phyloP scores from a whole-genome alignment of 805 yeast species.

The Candida namnaoensis region DNA sequence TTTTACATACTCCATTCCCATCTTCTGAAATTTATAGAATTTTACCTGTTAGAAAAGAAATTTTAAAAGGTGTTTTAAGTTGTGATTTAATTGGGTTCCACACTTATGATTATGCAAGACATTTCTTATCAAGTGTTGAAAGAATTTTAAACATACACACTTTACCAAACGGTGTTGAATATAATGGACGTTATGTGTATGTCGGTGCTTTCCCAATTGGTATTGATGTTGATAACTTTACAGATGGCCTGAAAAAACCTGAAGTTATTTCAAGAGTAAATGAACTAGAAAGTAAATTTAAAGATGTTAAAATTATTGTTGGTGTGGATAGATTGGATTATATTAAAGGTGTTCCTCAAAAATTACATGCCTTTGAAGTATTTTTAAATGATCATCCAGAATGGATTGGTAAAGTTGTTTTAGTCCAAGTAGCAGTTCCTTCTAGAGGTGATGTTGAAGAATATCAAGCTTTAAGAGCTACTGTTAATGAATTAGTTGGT shows the following conservation, averaged over 20 bases:
- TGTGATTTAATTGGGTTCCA: conserved; percentile 97
- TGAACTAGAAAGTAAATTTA: conserved; percentile 56
- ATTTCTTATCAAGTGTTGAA: conserved; percentile 83
- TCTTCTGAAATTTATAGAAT: conserved; percentile 94
- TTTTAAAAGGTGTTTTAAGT: conserved; percentile 82
- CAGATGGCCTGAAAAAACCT: conserved; percentile 62
- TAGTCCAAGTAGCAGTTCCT: conserved; percentile 96
- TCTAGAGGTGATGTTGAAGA: conserved; percentile 98
- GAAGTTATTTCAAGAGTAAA: conserved; percentile 58
- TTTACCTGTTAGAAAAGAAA: conserved; percentile 90
- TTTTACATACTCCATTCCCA: conserved; percentile 97
- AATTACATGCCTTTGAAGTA: conserved; percentile 91
- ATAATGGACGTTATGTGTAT: conserved; percentile 63
- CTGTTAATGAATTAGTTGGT: conserved; percentile 93
- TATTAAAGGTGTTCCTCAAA: conserved; percentile 97
- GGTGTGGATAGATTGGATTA: conserved; percentile 97
- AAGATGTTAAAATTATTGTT: conserved; percentile 77
- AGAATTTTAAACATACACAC: conserved; percentile 77
- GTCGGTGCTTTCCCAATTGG: conserved; percentile 99
- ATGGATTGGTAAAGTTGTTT: conserved; percentile 94
- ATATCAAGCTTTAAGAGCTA: conserved; percentile 86
- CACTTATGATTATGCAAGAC: conserved; percentile 98
- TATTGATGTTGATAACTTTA: conserved; percentile 87
- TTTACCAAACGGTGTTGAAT: conserved; percentile 84
- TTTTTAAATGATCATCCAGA: conserved; percentile 91